These are phyloP conservation scores for Candida pseudocylindracea DNA, from an alignment of 1,139 yeast species.

Conservation along the genomic window DNA sequence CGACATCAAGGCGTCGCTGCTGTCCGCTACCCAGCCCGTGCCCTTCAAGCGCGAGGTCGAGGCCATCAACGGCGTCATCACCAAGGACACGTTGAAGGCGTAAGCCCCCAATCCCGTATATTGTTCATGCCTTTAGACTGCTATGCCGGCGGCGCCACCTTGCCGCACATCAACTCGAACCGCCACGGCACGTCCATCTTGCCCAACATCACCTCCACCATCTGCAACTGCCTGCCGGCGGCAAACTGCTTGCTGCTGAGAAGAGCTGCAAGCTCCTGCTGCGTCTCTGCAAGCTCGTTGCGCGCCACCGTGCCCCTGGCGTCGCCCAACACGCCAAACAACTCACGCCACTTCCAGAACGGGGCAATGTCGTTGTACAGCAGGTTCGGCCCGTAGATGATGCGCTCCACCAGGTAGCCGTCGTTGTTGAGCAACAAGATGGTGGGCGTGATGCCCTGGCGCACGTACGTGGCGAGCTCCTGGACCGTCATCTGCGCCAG, in stretches of 20 bases:
- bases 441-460: conserved; percentile 31
- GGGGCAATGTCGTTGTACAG: conserved; percentile 64
- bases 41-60: conserved; percentile 1
- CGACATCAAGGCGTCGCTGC: too few species aligned
- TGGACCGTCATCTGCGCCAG: conserved; percentile 81
- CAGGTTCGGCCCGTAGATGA: conserved; percentile 56
- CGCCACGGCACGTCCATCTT: conserved; percentile 5
- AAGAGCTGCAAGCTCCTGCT: conserved; percentile 8
- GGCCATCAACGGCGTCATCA: not conserved
- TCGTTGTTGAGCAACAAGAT: conserved; percentile 55
- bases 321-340: conserved; percentile 53
- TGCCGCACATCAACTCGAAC: not conserved
- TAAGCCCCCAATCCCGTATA: not conserved
- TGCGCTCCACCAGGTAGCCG: conserved; percentile 77
- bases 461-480: conserved; percentile 49
- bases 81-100: not conserved
- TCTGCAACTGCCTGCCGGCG: conserved; percentile 12
- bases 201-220: conserved; percentile 36
- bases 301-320: conserved; percentile 11
- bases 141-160: not conserved
- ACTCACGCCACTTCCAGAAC: conserved; percentile 53
- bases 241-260: conserved; percentile 1
- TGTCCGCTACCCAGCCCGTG: conserved; percentile 3
- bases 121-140: too few species aligned
- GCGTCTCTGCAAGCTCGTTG: conserved; percentile 11